These are phyloP conservation scores for Tothia fuscella DNA, from an alignment of 2,329 filamentous ascomycete species.

Conservation along the genomic window DNA sequence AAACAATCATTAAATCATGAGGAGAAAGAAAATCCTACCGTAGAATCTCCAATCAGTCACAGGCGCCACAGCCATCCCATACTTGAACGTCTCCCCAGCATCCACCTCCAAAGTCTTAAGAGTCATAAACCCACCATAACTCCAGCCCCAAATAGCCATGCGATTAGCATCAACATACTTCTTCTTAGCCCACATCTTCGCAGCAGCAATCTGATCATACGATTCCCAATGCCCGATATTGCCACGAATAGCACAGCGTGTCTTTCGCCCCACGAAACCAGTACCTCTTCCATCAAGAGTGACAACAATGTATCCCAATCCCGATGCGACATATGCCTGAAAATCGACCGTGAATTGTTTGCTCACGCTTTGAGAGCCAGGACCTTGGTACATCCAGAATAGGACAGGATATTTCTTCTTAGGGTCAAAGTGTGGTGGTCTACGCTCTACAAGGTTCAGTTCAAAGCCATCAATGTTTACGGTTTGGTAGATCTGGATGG, in stretches of 20 bases:
- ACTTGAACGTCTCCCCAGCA: slow-evolving; percentile 78
- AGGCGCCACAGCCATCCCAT: slow-evolving; percentile 95
- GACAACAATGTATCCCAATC: slow-evolving; percentile 82
- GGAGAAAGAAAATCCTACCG: slow-evolving; percentile 27
- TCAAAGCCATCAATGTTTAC: slow-evolving; percentile 72
- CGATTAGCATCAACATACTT: slow-evolving; percentile 70
- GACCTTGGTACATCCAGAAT: slow-evolving; percentile 90
- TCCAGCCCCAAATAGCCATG: slow-evolving; percentile 97
- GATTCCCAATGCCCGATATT: slow-evolving; percentile 79
- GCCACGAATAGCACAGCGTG: slow-evolving; percentile 69
- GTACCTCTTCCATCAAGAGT: slow-evolving; percentile 92
- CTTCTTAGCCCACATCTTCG: slow-evolving; percentile 69
- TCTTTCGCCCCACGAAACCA: slow-evolving; percentile 74
- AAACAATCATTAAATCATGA: background rate
- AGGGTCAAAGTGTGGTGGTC: slow-evolving; percentile 76
- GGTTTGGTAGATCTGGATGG: slow-evolving; percentile 69
- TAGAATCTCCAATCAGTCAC: slow-evolving; percentile 99
- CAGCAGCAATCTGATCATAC: slow-evolving; percentile 81
- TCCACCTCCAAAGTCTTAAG: slow-evolving; percentile 91
- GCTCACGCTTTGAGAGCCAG: slow-evolving; percentile 78
- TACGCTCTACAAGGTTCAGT: slow-evolving; percentile 66
- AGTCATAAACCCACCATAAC: slow-evolving; percentile 89
- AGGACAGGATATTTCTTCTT: slow-evolving; percentile 84
- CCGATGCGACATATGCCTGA: slow-evolving; percentile 76
- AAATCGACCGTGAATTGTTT: slow-evolving; percentile 79